Evolutionary conservation across 257 asterid genomes (phyloP).

Genomic region (Echium plantagineum): DNA sequence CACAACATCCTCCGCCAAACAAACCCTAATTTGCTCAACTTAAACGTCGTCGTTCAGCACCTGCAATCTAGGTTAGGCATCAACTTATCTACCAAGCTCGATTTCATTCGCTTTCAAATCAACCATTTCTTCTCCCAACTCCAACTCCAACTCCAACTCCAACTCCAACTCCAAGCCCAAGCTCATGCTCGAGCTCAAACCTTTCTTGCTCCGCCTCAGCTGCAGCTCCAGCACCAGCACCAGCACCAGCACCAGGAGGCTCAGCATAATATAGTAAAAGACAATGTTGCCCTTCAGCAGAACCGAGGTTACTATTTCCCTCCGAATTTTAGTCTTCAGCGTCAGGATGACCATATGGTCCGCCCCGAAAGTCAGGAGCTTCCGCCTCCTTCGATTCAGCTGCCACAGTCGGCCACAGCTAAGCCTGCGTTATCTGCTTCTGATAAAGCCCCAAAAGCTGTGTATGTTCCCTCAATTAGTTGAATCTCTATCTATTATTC

Average conservation of each 20-base stretch:
- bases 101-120: constrained; percentile 57
- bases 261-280: constrained; percentile 29
- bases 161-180: constrained; percentile 10
- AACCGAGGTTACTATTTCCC: constrained; percentile 10
- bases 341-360: no score
- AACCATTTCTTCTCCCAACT: constrained; percentile 30
- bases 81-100: constrained; percentile 40
- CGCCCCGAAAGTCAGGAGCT: no score
- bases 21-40: constrained; percentile 19
- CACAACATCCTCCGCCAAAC: constrained; percentile 39
- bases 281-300: constrained; percentile 24
- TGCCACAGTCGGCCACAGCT: constrained; percentile 16
- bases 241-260: constrained; percentile 24
- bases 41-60: constrained; percentile 58
- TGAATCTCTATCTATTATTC: no score
- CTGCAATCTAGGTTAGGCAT: constrained; percentile 52
- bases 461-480: constrained; percentile 21
- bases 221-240: constrained; percentile 20
- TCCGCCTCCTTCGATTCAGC: not conserved
- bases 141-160: constrained; percentile 11
- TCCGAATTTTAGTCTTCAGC: constrained; percentile 21
- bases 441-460: constrained; percentile 28
- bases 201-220: constrained; percentile 15
- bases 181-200: constrained; percentile 12
- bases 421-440: constrained; percentile 18